Evolutionary conservation across 257 asterid genomes (phyloP).

Genomic region (Mitragyna speciosa): DNA sequence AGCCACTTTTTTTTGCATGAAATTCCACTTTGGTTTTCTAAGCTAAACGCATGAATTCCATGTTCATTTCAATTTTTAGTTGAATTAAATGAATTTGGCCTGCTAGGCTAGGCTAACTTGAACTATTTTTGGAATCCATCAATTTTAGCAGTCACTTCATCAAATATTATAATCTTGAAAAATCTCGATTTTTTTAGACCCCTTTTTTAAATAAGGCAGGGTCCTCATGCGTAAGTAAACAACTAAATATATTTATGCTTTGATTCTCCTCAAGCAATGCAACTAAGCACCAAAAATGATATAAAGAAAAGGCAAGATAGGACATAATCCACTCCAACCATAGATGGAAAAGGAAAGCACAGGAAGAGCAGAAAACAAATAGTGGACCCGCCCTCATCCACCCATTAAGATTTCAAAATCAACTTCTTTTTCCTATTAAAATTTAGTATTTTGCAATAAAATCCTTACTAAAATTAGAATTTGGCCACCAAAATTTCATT

Average conservation of each 20-base stretch:
- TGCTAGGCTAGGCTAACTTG: background rate
- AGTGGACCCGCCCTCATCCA: background rate
- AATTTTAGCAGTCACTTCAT: background rate
- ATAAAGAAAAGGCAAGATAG: constrained; percentile 5
- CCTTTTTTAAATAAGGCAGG: background rate
- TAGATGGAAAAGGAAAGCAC: constrained; percentile 18
- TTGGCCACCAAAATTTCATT: background rate
- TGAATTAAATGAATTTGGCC: background rate
- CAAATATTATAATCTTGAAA: background rate
- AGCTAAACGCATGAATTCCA: background rate
- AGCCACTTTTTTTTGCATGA: background rate
- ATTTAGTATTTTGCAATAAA: background rate
- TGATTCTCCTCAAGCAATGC: constrained; percentile 14
- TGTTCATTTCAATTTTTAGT: background rate
- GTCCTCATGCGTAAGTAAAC: constrained; percentile 8
- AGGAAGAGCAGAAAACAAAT: constrained; percentile 4
- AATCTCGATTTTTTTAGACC: background rate
- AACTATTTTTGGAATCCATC: background rate
- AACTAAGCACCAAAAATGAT: background rate
- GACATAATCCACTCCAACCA: constrained; percentile 4
- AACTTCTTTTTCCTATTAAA: background rate
- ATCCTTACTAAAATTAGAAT: background rate
- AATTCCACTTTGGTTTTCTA: background rate
- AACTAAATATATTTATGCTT: constrained; percentile 4
- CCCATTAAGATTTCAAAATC: background rate